Conservation (phyloP, 2,329 filamentous ascomycete species). For the Botrytis deweyae region DNA sequence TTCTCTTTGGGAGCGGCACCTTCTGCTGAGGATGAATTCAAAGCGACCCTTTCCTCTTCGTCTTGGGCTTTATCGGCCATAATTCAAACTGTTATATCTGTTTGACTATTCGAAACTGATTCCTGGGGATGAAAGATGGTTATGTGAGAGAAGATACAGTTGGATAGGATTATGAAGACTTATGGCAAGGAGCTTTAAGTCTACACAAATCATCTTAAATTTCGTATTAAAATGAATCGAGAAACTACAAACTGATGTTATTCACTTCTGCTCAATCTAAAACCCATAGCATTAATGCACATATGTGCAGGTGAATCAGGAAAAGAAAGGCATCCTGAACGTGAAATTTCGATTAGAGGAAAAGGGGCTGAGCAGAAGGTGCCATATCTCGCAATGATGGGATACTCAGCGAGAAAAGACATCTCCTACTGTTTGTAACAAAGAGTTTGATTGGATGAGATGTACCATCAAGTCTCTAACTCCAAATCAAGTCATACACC, state of each 20-base stretch:
- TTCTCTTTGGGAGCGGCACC: neutral
- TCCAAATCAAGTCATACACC: neutral
- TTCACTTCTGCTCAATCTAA: neutral
- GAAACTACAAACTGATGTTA: neutral
- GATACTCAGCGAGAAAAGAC: neutral
- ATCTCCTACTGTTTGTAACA: neutral
- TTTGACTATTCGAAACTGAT: neutral
- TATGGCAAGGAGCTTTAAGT: neutral
- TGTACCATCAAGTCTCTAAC: neutral
- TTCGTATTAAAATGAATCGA: neutral
- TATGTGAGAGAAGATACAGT: neutral
- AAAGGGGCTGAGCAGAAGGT: neutral
- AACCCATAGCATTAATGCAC: neutral
- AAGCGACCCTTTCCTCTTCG: neutral
- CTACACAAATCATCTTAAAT: neutral
- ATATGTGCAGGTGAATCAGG: neutral
- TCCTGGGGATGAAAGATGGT: neutral
- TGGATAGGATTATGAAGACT: neutral
- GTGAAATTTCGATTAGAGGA: neutral
- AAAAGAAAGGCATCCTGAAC: too few relatives aligned
- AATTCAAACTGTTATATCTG: neutral
- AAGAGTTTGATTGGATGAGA: neutral
- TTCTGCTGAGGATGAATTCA: neutral
- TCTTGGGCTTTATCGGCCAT: neutral
- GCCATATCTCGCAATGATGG: neutral